Conservation (phyloP, 805 yeast species). For the Kazachstania africana region DNA sequence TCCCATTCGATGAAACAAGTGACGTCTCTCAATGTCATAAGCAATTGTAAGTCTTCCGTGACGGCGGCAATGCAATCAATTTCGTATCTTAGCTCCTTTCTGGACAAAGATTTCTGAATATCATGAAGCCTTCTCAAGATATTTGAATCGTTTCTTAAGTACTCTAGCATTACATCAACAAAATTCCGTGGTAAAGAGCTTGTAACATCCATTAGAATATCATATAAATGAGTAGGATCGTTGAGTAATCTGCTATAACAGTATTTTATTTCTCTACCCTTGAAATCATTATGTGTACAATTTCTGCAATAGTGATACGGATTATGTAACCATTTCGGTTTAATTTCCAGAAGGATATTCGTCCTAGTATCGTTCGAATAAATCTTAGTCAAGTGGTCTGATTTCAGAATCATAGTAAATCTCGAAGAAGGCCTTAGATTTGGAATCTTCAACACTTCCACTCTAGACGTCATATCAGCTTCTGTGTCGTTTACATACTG, state of each 20-base stretch:
- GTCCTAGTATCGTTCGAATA: constrained; percentile 2
- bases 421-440: constrained; percentile 7
- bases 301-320: constrained; percentile 18
- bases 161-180: constrained; percentile 8
- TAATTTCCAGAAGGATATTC: constrained; percentile 16
- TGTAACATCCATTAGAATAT: constrained; percentile 1
- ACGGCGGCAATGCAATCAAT: constrained; percentile 6
- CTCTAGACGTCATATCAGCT: constrained; percentile 3
- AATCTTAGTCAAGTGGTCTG: constrained; percentile 19
- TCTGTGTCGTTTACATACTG: constrained; percentile 4
- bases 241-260: constrained; percentile 13
- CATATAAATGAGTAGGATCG: constrained; percentile 5
- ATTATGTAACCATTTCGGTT: constrained; percentile 24
- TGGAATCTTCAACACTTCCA: constrained; percentile 10
- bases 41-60: constrained; percentile 12
- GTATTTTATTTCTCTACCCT: constrained; percentile 12
- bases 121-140: constrained; percentile 12
- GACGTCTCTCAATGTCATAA: constrained; percentile 31
- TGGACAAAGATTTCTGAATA: constrained; percentile 13
- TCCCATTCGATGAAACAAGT: constrained; percentile 25
- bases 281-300: constrained; percentile 18
- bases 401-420: constrained; percentile 1
- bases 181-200: constrained; percentile 8
- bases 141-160: constrained; percentile 13
- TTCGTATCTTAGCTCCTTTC: no score